Percentiles rank a stretch among this genome's conserved stretches.
phyloP scores from a whole-genome alignment of 2,329 filamentous ascomycete genomes.

The Alternaria atra region DNA sequence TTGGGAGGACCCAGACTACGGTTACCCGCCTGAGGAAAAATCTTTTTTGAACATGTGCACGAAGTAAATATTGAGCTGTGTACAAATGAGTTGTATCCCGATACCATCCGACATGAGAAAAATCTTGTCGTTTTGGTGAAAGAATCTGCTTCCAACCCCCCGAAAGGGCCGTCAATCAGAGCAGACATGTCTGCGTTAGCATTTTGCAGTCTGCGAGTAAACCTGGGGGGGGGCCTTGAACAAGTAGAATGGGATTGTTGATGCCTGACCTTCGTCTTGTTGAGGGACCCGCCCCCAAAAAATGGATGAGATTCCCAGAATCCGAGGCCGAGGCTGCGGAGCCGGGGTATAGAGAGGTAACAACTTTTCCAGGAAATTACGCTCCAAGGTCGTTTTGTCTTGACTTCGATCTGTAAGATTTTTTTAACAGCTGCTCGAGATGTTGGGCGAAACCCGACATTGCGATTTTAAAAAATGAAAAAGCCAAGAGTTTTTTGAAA shows the following conservation, averaged over 20 bases:
- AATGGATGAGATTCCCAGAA: constrained; percentile 16
- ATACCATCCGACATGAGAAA: constrained; percentile 15
- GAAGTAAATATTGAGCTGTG: constrained; percentile 7
- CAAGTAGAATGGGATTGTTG: background rate
- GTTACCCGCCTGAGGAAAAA: constrained; percentile 16
- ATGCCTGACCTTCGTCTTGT: background rate
- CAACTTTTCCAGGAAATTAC: too few species aligned
- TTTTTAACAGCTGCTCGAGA: background rate
- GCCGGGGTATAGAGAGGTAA: constrained; percentile 9
- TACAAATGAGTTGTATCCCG: constrained; percentile 16
- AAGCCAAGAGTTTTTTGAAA: background rate
- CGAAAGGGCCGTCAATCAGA: background rate
- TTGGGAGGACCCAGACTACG: constrained; percentile 14
- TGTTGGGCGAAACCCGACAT: background rate
- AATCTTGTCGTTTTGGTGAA: constrained; percentile 15
- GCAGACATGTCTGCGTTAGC: background rate
- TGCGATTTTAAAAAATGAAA: background rate
- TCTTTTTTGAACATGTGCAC: constrained; percentile 14
- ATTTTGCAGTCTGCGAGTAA: background rate
- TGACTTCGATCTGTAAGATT: background rate
- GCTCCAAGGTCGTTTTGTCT: background rate
- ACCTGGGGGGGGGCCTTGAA: too few species aligned
- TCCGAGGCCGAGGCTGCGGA: constrained; percentile 5
- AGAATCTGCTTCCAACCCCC: constrained; percentile 1
- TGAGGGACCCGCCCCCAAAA: too few species aligned